phyloP scores from a whole-genome alignment of 441 rosid species.

The Daphne laureola region DNA sequence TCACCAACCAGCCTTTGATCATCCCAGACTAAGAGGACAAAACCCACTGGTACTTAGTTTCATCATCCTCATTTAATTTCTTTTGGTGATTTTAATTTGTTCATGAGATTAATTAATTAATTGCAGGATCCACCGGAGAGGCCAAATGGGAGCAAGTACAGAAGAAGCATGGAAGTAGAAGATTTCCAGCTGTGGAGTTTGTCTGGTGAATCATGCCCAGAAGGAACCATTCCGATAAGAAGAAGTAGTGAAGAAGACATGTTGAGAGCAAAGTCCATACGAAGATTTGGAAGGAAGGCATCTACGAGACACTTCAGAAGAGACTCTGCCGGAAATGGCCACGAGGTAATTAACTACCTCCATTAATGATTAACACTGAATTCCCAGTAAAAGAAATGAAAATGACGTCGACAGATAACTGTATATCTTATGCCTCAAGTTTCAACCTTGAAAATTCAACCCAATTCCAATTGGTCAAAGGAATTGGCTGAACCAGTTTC shows the following conservation, averaged over 20 bases:
- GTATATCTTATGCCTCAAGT: no score
- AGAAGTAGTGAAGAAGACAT: constrained; percentile 76
- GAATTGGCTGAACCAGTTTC: constrained; percentile 19
- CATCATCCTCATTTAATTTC: no score
- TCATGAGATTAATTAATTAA: no score
- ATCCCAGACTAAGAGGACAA: constrained; percentile 61
- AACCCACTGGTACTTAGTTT: constrained; percentile 66
- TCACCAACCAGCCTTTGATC: constrained; percentile 88
- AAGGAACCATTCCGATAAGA: constrained; percentile 83
- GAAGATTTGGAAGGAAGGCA: constrained; percentile 68
- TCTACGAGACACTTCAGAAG: constrained; percentile 54
- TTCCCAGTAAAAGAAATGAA: constrained; percentile 15
- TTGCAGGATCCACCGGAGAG: constrained; percentile 73
- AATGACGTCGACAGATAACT: no score
- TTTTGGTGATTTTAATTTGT: no score
- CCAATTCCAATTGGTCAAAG: constrained; percentile 35
- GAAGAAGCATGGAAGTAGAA: constrained; percentile 23
- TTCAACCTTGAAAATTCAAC: constrained; percentile 6
- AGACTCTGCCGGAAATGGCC: constrained; percentile 74
- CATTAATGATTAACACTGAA: constrained; percentile 20
- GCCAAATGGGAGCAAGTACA: constrained; percentile 37
- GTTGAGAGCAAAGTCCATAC: constrained; percentile 60
- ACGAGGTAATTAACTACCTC: constrained; percentile 49
- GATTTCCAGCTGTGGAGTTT: constrained; percentile 66
- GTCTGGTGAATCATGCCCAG: constrained; percentile 76